Conservation (phyloP, 768 basidiomycete genomes). For the Rhodotorula diobovata region DNA sequence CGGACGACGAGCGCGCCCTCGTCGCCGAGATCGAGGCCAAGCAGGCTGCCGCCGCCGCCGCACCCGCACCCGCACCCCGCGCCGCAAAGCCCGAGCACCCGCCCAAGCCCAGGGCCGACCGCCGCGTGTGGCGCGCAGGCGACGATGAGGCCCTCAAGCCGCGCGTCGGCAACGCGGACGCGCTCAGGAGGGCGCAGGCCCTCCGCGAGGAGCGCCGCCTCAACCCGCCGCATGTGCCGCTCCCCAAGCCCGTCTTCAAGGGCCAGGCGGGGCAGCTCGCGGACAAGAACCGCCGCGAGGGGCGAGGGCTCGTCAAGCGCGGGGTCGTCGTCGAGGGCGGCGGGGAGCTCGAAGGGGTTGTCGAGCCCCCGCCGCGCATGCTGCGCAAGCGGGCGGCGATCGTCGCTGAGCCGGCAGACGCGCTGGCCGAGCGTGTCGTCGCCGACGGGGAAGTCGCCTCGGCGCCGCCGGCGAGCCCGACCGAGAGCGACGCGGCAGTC, state of each 20-base stretch:
- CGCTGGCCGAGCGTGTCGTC: too few species aligned
- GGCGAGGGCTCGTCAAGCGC: not conserved
- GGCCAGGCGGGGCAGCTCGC: not conserved
- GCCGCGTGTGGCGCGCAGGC: not conserved
- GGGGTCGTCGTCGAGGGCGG: not conserved
- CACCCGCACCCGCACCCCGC: not conserved
- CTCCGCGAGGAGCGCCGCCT: not conserved
- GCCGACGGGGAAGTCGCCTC: too few species aligned
- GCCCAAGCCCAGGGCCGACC: not conserved
- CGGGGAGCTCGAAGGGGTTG: too few species aligned
- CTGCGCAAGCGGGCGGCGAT: not conserved
- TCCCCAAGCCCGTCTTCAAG: conserved; percentile 1
- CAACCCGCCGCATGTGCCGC: not conserved
- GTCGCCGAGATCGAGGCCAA: conserved; percentile 10
- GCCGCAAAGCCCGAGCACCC: not conserved
- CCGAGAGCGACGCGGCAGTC: not conserved
- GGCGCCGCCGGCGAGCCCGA: not conserved
- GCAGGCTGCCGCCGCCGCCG: not conserved
- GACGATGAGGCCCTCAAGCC: not conserved
- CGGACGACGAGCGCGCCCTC: not conserved
- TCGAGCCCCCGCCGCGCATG: not conserved
- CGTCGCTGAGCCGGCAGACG: too few species aligned
- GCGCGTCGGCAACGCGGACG: not conserved
- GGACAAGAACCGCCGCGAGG: not conserved
- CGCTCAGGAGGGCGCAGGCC: not conserved